Evolutionary conservation across 2,329 filamentous ascomycete species (phyloP).

Genomic region (Neopestalotiopsis rosae): DNA sequence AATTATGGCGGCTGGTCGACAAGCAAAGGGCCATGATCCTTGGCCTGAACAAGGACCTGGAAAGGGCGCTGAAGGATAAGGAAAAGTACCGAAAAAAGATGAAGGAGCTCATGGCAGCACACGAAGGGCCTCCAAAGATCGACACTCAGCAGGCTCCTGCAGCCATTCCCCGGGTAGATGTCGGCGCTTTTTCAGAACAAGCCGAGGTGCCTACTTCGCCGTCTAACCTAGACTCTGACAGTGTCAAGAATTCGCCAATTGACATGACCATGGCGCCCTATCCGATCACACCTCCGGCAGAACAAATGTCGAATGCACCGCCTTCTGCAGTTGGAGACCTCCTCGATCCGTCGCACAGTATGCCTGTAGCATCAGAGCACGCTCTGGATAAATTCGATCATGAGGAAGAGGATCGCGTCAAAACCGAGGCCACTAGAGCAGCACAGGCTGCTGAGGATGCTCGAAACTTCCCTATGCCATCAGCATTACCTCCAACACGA

Average conservation of each 20-base stretch:
- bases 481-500: conserved; percentile 61
- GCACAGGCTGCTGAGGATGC: conserved; percentile 44
- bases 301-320: conserved; percentile 45
- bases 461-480: conserved; percentile 53
- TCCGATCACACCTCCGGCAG: conserved; percentile 67
- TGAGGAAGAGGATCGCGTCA: conserved; percentile 56
- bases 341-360: conserved; percentile 60
- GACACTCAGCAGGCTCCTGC: conserved; percentile 27
- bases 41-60: conserved; percentile 92
- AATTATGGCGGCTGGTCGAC: conserved; percentile 94
- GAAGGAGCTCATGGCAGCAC: conserved; percentile 69
- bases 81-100: conserved; percentile 90
- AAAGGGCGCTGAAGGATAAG: conserved; percentile 90
- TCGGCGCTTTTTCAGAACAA: conserved; percentile 37
- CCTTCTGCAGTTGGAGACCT: conserved; percentile 55
- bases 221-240: conserved; percentile 52
- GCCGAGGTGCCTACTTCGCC: conserved; percentile 52
- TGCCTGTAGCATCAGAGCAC: conserved; percentile 67
- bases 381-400: conserved; percentile 61
- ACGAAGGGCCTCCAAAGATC: conserved; percentile 30
- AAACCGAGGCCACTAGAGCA: conserved; percentile 51
- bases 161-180: conserved; percentile 30
- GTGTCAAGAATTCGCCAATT: conserved; percentile 61
- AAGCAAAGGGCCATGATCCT: conserved; percentile 95
- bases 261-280: conserved; percentile 66